phyloP scores from a whole-genome alignment of 116 monocot species.

The Iris pallida region DNA sequence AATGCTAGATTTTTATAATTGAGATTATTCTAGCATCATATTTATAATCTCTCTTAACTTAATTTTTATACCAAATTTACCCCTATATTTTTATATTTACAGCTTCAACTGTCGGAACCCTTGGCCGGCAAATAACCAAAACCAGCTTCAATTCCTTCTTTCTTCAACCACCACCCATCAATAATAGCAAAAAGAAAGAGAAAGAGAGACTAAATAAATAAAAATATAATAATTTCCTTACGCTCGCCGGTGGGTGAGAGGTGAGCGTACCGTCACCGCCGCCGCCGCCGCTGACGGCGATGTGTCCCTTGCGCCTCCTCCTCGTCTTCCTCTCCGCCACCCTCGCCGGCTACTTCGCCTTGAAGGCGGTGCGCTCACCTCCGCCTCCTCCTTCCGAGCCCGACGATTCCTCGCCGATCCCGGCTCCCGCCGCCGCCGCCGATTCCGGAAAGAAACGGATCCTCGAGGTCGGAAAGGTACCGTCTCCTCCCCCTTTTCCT shows the following conservation, averaged over 20 bases:
- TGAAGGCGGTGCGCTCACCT: constrained; percentile 23
- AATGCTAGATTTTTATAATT: too few relatives aligned
- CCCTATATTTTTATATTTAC: too few relatives aligned
- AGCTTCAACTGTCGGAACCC: too few relatives aligned
- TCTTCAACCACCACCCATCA: too few relatives aligned
- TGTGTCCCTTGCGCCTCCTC: constrained; percentile 33
- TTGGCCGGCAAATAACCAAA: too few relatives aligned
- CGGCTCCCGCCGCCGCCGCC: background rate
- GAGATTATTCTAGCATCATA: too few relatives aligned
- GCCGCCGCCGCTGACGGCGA: background rate
- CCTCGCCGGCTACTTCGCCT: constrained; percentile 27
- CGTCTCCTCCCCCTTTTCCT: background rate
- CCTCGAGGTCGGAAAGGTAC: background rate
- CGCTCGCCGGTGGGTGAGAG: background rate
- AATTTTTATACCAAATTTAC: too few relatives aligned
- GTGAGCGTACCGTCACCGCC: background rate
- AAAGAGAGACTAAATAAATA: too few relatives aligned
- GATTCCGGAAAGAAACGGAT: background rate
- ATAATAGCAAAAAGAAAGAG: too few relatives aligned
- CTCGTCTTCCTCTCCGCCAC: constrained; percentile 33
- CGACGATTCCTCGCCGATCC: background rate
- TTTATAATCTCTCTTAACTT: too few relatives aligned
- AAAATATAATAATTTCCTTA: too few relatives aligned
- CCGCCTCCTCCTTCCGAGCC: background rate
- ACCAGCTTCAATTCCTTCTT: too few relatives aligned